These are phyloP conservation scores for Citrus sinensis DNA, from an alignment of 345 rosid genomes.

Conservation along the genomic window DNA sequence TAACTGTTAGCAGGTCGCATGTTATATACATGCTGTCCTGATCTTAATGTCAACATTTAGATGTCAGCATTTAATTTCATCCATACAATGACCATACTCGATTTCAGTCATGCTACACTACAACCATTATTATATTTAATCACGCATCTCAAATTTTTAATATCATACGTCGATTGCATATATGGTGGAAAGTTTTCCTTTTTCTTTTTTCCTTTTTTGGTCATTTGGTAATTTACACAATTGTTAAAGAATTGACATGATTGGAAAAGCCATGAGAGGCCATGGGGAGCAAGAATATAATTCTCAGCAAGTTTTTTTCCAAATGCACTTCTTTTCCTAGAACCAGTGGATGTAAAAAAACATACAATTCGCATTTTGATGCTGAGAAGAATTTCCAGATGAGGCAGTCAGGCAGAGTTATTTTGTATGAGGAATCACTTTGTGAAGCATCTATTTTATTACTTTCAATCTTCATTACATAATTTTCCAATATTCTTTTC, in stretches of 20 bases:
- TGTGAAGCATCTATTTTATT: slow-evolving; percentile 17
- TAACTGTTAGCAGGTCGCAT: too few species aligned
- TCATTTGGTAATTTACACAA: not conserved
- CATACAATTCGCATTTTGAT: slow-evolving; percentile 7
- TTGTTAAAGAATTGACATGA: not conserved
- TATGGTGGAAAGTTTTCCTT: too few species aligned
- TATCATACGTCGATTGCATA: too few species aligned
- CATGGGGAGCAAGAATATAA: slow-evolving; percentile 8
- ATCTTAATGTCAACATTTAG: slow-evolving; percentile 9
- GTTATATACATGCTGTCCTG: too few species aligned
- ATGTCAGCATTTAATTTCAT: slow-evolving; percentile 6
- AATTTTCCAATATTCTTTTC: slow-evolving; percentile 5
- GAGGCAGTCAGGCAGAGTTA: slow-evolving; percentile 1
- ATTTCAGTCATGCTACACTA: not conserved
- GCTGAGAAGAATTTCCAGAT: not conserved
- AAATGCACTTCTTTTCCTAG: not conserved
- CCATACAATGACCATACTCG: not conserved
- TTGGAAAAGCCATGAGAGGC: not conserved
- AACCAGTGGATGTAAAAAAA: not conserved
- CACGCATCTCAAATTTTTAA: too few species aligned
- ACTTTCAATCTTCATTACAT: not conserved
- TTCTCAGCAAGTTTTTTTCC: not conserved
- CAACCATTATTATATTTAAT: too few species aligned
- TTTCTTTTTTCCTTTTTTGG: too few species aligned
- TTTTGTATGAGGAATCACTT: slow-evolving; percentile 13